Evolutionary conservation across 2,329 filamentous ascomycete species (phyloP).

Genomic region (Scortechinia acanthostroma): DNA sequence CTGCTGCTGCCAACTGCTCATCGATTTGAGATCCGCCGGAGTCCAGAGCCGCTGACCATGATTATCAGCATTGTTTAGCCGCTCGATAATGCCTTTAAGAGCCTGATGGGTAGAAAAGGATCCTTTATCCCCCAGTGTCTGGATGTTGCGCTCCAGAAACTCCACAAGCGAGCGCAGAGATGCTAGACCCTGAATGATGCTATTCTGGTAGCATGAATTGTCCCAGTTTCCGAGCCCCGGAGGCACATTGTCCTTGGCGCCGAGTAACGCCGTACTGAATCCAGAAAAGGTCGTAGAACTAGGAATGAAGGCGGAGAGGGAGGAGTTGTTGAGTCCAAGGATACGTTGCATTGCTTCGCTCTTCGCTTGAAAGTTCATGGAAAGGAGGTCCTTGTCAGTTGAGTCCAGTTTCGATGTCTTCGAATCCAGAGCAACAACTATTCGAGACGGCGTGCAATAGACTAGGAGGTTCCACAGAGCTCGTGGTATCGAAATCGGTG

Average conservation of each 20-base stretch:
- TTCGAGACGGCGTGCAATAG: not conserved
- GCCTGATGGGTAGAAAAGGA: constrained; percentile 31
- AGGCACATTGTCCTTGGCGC: no score
- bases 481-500: not conserved
- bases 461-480: not conserved
- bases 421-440: not conserved
- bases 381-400: no score
- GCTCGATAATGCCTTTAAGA: constrained; percentile 59
- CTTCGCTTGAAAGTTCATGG: not conserved
- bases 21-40: constrained; percentile 73
- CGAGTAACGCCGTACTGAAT: no score
- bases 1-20: constrained; percentile 93
- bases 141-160: constrained; percentile 48
- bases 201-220: constrained; percentile 97
- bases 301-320: not conserved
- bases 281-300: no score
- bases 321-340: not conserved
- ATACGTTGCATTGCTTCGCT: not conserved
- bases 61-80: constrained; percentile 63
- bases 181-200: constrained; percentile 78
- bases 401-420: not conserved
- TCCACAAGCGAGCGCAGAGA: constrained; percentile 63
- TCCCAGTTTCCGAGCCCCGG: constrained; percentile 87
- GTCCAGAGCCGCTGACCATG: constrained; percentile 78
- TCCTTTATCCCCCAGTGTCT: constrained; percentile 11